phyloP scores from a whole-genome alignment of 2,329 filamentous ascomycete species.

The Penicillium occitanis region DNA sequence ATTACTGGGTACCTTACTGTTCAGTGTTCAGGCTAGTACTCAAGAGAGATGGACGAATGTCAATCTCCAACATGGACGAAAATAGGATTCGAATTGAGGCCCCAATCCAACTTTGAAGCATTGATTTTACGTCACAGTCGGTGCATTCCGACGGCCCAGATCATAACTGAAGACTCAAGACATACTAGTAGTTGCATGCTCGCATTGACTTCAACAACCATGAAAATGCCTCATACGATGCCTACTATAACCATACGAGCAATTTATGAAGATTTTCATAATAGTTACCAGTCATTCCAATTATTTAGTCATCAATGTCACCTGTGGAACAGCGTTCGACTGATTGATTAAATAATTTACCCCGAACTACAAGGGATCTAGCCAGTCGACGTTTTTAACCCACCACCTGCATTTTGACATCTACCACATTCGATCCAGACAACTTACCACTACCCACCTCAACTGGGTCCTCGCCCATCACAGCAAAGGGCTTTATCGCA shows the following conservation, averaged over 20 bases:
- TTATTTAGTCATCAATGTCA: background rate
- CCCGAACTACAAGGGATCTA: background rate
- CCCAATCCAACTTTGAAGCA: background rate
- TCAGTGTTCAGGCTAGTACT: background rate
- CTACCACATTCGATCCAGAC: background rate
- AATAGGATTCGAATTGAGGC: background rate
- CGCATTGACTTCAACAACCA: background rate
- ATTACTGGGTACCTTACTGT: background rate
- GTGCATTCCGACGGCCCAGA: background rate
- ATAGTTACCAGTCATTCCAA: background rate
- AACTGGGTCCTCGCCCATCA: background rate
- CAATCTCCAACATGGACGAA: background rate
- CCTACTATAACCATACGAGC: background rate
- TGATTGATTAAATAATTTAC: background rate
- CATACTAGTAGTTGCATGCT: background rate
- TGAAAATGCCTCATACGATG: slow-evolving; percentile 5
- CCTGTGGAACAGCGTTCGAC: background rate
- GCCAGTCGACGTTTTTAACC: background rate
- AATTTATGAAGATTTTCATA: background rate
- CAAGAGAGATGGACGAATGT: background rate
- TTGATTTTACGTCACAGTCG: slow-evolving; percentile 2
- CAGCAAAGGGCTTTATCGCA: background rate
- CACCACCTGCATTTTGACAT: background rate
- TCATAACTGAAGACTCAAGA: background rate
- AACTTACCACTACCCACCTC: slow-evolving; percentile 3